phyloP scores from a whole-genome alignment of 2,329 filamentous ascomycete species.

The Fusarium hainanense region DNA sequence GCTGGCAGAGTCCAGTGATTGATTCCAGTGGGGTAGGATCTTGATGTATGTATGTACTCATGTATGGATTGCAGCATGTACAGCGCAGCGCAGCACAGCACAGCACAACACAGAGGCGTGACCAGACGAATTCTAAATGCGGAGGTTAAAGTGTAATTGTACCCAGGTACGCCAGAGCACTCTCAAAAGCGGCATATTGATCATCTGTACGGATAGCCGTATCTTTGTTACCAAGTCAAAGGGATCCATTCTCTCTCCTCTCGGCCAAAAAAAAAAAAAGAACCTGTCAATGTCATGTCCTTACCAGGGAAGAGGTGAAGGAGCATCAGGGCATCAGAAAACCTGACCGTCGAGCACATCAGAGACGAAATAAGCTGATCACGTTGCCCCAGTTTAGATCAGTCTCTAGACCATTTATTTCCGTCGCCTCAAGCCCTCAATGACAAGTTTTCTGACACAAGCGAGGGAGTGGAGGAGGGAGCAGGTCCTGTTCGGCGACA shows the following conservation, averaged over 20 bases:
- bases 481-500: constrained; percentile 35
- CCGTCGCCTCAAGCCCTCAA: background rate
- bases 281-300: constrained; percentile 26
- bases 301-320: constrained; percentile 13
- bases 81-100: constrained; percentile 2
- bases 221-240: background rate
- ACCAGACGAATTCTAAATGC: constrained; percentile 17
- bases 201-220: constrained; percentile 9
- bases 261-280: constrained; percentile 15
- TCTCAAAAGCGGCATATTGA: constrained; percentile 2
- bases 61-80: constrained; percentile 7
- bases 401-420: background rate
- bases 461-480: constrained; percentile 4
- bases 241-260: constrained; percentile 11
- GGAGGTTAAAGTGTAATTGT: constrained; percentile 17
- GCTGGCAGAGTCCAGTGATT: constrained; percentile 13
- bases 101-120: constrained; percentile 16
- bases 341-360: background rate
- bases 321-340: background rate
- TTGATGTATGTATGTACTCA: background rate
- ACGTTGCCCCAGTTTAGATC: background rate
- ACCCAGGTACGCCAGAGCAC: background rate
- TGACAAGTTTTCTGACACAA: background rate
- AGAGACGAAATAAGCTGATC: background rate
- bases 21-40: constrained; percentile 32